Percentiles rank a stretch among this genome's conserved stretches.
phyloP scores from a whole-genome alignment of 2,329 filamentous ascomycete species.

The Colletotrichum australisinense region DNA sequence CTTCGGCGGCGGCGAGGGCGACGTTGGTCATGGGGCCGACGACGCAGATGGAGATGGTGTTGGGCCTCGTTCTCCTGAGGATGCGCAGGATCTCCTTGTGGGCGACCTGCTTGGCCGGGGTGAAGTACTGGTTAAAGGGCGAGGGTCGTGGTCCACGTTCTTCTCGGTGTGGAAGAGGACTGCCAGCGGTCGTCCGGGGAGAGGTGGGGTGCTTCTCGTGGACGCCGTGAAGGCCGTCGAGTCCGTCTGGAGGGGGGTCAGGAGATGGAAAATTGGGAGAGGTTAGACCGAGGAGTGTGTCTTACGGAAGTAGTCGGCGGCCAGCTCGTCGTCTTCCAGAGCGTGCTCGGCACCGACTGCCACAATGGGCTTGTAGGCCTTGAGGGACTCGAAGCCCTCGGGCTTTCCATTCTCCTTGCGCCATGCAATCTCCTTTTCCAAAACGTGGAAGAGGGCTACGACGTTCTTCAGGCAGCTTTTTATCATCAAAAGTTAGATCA shows the following conservation, averaged over 20 bases:
- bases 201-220: slow-evolving; percentile 79
- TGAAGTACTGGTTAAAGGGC: slow-evolving; percentile 72
- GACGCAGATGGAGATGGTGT: slow-evolving; percentile 90
- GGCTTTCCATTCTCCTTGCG: slow-evolving; percentile 74
- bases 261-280: background rate
- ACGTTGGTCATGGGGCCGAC: slow-evolving; percentile 95
- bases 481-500: background rate
- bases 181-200: slow-evolving; percentile 81
- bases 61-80: slow-evolving; percentile 80
- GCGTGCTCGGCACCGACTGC: slow-evolving; percentile 89
- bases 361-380: slow-evolving; percentile 81
- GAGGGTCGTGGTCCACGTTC: slow-evolving; percentile 43
- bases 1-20: slow-evolving; percentile 87
- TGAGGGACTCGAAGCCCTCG: slow-evolving; percentile 79
- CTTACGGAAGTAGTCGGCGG: slow-evolving; percentile 90
- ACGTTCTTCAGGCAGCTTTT: slow-evolving; percentile 88
- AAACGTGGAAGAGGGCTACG: slow-evolving; percentile 89
- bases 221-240: slow-evolving; percentile 81
- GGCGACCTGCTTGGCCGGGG: slow-evolving; percentile 77
- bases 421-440: slow-evolving; percentile 91
- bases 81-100: slow-evolving; percentile 92
- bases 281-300: slow-evolving; percentile 26
- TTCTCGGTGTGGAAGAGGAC: slow-evolving; percentile 67
- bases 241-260: slow-evolving; percentile 66
- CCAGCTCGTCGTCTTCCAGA: slow-evolving; percentile 82